phyloP scores from a whole-genome alignment of 116 monocot species.

The Phalaenopsis hybrid region DNA sequence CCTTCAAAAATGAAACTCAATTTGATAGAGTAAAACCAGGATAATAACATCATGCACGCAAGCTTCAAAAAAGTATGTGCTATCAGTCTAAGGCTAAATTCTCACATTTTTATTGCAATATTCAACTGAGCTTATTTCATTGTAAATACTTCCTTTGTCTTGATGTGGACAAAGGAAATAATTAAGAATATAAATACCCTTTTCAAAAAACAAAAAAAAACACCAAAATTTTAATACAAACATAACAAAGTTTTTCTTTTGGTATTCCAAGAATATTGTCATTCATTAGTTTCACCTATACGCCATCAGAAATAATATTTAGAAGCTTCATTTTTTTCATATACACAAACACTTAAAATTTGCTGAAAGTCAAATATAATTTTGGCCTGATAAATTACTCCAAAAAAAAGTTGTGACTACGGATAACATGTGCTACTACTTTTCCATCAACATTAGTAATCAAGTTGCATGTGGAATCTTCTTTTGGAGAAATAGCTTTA shows the following conservation, averaged over 20 bases:
- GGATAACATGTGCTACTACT: slow-evolving; percentile 5
- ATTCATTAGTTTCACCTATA: background rate
- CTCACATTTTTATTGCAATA: background rate
- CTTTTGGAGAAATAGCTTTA: background rate
- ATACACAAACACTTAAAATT: background rate
- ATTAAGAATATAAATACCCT: background rate
- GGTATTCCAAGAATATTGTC: background rate
- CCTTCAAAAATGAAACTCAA: too few relatives aligned
- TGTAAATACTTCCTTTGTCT: background rate
- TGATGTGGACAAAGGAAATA: background rate
- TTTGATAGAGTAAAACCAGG: too few relatives aligned
- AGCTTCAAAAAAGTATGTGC: too few relatives aligned
- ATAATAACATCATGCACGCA: too few relatives aligned
- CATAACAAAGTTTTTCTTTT: background rate
- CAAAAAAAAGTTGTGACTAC: background rate
- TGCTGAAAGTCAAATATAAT: background rate
- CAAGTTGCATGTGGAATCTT: slow-evolving; percentile 6
- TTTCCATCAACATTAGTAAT: background rate
- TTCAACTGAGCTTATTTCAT: background rate
- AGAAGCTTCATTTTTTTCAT: background rate
- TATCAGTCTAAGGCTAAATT: too few relatives aligned
- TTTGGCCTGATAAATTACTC: background rate
- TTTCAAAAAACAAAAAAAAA: background rate
- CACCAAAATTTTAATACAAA: background rate
- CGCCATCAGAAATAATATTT: background rate